Conservation (phyloP, 108 stramenopile species). For the Schizochytrium sp. region DNA sequence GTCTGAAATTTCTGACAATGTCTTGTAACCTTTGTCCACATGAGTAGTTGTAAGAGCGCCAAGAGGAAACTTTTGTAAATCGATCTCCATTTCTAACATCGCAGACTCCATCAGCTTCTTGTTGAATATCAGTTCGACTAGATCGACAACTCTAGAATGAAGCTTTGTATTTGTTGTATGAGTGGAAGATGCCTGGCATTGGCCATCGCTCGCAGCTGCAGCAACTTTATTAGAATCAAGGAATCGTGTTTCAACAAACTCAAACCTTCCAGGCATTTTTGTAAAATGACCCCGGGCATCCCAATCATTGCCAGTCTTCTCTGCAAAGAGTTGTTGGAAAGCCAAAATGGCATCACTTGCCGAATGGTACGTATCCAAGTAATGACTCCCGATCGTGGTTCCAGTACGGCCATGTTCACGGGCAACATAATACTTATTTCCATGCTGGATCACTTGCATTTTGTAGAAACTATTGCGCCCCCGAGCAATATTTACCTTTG, state of each 20-base stretch:
- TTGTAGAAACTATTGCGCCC: slow-evolving; percentile 35
- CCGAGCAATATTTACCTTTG: background rate
- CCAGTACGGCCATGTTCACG: slow-evolving; percentile 55
- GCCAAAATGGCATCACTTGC: background rate
- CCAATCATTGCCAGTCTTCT: slow-evolving; percentile 59
- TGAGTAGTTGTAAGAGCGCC: slow-evolving; percentile 6
- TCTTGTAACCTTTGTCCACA: slow-evolving; percentile 60
- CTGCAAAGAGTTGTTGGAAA: slow-evolving; percentile 14
- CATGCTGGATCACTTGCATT: background rate
- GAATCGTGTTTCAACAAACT: slow-evolving; percentile 42
- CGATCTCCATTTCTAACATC: slow-evolving; percentile 53
- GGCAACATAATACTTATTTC: background rate
- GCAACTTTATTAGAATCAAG: background rate
- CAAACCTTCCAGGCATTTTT: slow-evolving; percentile 13
- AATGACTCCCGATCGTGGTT: background rate
- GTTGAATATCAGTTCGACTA: slow-evolving; percentile 55
- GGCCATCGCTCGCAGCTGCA: background rate
- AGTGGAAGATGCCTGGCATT: background rate
- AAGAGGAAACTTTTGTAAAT: slow-evolving; percentile 37
- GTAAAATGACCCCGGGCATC: background rate
- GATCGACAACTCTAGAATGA: slow-evolving; percentile 20
- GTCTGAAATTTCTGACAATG: slow-evolving; percentile 52
- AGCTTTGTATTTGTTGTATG: background rate
- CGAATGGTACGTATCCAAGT: background rate
- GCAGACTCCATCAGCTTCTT: slow-evolving; percentile 57